A percentile compares a stretch with the other conserved stretches of the same genome.
Conservation (phyloP, 306 rosid genomes). For the Aeschynomene evenia region DNA sequence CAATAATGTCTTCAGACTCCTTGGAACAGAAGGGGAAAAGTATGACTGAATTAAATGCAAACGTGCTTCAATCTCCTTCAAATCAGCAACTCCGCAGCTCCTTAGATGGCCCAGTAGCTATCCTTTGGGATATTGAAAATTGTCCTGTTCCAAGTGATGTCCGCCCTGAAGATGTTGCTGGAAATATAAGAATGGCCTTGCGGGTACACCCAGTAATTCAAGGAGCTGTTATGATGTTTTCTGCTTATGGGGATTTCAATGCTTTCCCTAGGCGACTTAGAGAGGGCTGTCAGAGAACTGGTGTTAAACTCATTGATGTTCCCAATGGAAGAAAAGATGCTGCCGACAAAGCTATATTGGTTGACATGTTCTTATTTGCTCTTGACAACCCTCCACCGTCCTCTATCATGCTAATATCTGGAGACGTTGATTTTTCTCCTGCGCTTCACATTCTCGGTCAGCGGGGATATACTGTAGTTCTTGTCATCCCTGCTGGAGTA, state of each 20-base stretch:
- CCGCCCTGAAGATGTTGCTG: conserved; percentile 91
- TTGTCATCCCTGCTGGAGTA: conserved; percentile 82
- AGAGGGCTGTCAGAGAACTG: conserved; percentile 98
- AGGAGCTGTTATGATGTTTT: conserved; percentile 83
- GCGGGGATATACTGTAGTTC: conserved; percentile 87
- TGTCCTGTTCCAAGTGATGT: conserved; percentile 96
- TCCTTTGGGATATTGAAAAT: conserved; percentile 96
- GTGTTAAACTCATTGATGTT: conserved; percentile 88
- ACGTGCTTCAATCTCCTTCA: conserved; percentile 44
- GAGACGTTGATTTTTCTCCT: conserved; percentile 94
- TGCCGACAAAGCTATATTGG: conserved; percentile 96
- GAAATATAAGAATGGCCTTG: conserved; percentile 94
- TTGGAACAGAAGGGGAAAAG: conserved; percentile 56
- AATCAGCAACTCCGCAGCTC: conserved; percentile 52
- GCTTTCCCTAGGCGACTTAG: conserved; percentile 87
- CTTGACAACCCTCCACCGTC: conserved; percentile 98
- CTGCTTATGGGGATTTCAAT: conserved; percentile 95
- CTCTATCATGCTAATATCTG: conserved; percentile 88
- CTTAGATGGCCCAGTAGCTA: conserved; percentile 79
- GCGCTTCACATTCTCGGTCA: conserved; percentile 98
- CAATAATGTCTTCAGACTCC: conserved; percentile 38
- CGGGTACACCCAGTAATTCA: conserved; percentile 80
- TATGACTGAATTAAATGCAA: conserved; percentile 53
- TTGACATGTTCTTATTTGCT: conserved; percentile 98
- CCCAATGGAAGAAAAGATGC: conserved; percentile 99